phyloP scores from a whole-genome alignment of 192 early-diverging fungal genomes.

The Piromyces sp. region DNA sequence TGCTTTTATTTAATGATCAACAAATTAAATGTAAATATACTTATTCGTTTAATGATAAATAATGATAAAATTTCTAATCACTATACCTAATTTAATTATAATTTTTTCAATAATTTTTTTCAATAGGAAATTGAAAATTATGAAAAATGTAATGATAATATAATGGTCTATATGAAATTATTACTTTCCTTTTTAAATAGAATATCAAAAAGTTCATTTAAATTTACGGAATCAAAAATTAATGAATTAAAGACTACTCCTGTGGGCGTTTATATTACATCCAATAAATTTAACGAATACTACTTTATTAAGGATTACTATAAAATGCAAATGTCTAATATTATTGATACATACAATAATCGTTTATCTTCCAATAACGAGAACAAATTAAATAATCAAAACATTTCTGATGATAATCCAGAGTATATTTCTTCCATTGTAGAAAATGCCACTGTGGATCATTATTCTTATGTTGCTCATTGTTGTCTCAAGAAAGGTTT shows the following conservation, averaged over 20 bases:
- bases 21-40: slow-evolving; percentile 21
- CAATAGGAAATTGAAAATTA: not conserved
- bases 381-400: not conserved
- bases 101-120: no score
- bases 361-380: not conserved
- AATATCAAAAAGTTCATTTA: not conserved
- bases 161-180: not conserved
- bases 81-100: no score
- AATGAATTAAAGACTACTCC: not conserved
- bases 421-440: not conserved
- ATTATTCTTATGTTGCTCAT: not conserved
- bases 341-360: not conserved
- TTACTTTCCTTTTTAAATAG: not conserved
- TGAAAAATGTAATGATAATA: not conserved
- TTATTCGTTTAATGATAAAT: no score
- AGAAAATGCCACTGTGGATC: not conserved
- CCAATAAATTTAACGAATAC: not conserved
- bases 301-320: not conserved
- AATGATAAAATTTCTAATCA: no score
- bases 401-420: not conserved
- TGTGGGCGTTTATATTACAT: not conserved
- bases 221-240: not conserved
- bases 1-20: slow-evolving; percentile 38
- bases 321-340: not conserved
- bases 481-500: not conserved